phyloP scores from a whole-genome alignment of 345 rosid genomes.

The Salix caprea region DNA sequence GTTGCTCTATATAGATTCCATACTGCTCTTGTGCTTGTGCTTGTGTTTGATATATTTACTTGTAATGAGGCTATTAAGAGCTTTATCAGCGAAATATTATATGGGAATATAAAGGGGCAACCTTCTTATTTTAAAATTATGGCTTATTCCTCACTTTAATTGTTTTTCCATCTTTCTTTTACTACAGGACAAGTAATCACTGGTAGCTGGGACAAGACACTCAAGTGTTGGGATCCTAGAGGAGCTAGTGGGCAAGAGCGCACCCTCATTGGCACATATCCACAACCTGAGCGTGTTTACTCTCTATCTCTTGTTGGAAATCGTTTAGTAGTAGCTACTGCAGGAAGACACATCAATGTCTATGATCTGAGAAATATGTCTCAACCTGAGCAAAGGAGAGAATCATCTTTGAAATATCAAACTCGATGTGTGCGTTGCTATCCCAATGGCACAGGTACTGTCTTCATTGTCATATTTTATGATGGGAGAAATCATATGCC shows the following conservation, averaged over 20 bases:
- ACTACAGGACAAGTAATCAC: conserved; percentile 83
- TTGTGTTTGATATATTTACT: background rate
- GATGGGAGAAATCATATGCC: background rate
- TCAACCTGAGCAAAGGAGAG: conserved; percentile 93
- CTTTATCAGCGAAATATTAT: background rate
- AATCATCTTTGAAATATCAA: conserved; percentile 90
- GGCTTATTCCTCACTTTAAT: background rate
- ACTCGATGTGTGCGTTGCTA: conserved; percentile 91
- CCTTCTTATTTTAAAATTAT: background rate
- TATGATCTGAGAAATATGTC: conserved; percentile 93
- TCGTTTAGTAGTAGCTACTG: conserved; percentile 88
- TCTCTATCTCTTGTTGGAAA: conserved; percentile 89
- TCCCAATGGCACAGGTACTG: conserved; percentile 90
- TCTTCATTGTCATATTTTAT: background rate
- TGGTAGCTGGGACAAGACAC: conserved; percentile 93
- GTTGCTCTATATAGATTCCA: background rate
- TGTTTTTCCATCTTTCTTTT: background rate
- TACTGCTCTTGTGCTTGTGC: background rate
- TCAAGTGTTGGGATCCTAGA: conserved; percentile 98
- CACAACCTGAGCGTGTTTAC: conserved; percentile 93
- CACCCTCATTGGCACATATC: conserved; percentile 77
- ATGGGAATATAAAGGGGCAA: background rate
- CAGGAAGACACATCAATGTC: conserved; percentile 92
- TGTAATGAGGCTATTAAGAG: background rate
- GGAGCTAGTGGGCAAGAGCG: conserved; percentile 87